Evolutionary conservation across 2,329 filamentous ascomycete species (phyloP).

Genomic region (Xylariaceae sp.): DNA sequence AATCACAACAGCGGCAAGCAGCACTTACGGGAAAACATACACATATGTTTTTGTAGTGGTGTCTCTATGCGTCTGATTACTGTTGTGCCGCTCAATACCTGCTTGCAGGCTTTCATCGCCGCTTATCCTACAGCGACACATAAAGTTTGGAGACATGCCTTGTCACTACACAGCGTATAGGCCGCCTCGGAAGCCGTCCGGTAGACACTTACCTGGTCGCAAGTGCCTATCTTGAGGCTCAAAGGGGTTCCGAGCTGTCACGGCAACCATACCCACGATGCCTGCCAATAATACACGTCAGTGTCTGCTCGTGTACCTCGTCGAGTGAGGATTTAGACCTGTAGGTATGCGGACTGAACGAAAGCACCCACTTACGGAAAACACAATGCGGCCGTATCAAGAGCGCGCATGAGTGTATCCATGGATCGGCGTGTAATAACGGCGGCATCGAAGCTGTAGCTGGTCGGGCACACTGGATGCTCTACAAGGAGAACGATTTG

Average conservation of each 20-base stretch:
- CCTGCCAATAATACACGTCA: not conserved
- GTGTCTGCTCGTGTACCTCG: not conserved
- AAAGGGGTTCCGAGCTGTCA: not conserved
- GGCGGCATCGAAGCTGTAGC: not conserved
- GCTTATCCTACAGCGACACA: conserved; percentile 4
- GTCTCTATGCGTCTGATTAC: conserved; percentile 14
- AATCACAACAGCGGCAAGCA: conserved; percentile 2
- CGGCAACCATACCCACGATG: not conserved
- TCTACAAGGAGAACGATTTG: not conserved
- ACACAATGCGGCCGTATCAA: conserved; percentile 1
- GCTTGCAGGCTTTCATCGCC: not conserved
- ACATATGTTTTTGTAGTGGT: not conserved
- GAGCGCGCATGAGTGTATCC: conserved; percentile 7
- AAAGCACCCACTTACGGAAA: conserved; percentile 8
- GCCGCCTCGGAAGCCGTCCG: not conserved
- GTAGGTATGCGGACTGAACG: not conserved
- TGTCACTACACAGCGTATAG: not conserved
- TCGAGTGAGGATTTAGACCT: not conserved
- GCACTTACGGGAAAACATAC: conserved; percentile 3
- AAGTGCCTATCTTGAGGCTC: not conserved
- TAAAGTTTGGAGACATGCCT: conserved; percentile 8
- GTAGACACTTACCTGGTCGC: conserved; percentile 1
- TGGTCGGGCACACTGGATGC: not conserved
- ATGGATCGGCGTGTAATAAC: not conserved
- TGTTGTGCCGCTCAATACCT: conserved; percentile 1